Percentiles rank a stretch among this genome's conserved stretches.
Evolutionary conservation across 805 yeast genomes (phyloP).

Genomic region (Jamesozyma gamospora): DNA sequence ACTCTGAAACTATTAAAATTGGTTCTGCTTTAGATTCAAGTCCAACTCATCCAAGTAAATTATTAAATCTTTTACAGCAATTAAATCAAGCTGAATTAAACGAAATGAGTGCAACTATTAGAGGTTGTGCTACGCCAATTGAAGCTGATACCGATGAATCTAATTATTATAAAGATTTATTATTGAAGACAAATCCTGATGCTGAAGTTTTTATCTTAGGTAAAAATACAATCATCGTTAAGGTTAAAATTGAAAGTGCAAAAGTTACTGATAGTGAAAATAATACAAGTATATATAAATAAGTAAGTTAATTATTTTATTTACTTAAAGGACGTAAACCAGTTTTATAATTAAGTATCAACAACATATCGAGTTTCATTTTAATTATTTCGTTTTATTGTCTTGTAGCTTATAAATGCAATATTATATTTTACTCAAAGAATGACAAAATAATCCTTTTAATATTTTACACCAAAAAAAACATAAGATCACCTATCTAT

Average conservation of each 20-base stretch:
- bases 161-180: constrained; percentile 49
- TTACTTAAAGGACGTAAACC: no score
- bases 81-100: constrained; percentile 73
- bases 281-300: constrained; percentile 32
- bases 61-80: constrained; percentile 56
- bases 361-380: no score
- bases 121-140: constrained; percentile 58
- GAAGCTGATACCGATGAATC: constrained; percentile 39
- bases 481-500: no score
- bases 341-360: no score
- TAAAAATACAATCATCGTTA: constrained; percentile 54
- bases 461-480: no score
- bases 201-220: constrained; percentile 60
- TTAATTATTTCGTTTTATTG: no score
- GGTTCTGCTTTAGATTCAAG: constrained; percentile 12
- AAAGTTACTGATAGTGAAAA: constrained; percentile 73
- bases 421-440: no score
- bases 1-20: constrained; percentile 4
- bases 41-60: constrained; percentile 30
- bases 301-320: no score
- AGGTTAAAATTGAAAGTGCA: constrained; percentile 55
- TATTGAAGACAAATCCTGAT: constrained; percentile 53
- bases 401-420: no score
- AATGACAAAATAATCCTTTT: no score
- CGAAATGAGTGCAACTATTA: constrained; percentile 71